Evolutionary conservation across 257 asterid species (phyloP).

Genomic region (Solanum paucissectum): DNA sequence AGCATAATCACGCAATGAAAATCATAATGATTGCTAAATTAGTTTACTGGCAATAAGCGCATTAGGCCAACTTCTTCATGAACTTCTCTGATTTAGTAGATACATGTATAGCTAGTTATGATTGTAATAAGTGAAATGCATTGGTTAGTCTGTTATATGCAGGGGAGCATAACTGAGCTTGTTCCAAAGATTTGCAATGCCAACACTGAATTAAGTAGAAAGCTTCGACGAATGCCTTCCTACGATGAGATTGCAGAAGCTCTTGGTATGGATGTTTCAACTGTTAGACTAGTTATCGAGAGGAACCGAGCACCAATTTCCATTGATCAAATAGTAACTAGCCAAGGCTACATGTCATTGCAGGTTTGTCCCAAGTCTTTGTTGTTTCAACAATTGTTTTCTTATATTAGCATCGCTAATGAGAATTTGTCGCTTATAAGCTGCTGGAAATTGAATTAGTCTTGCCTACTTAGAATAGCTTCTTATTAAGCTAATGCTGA

Average conservation of each 20-base stretch:
- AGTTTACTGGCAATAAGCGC: neutral
- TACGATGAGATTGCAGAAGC: constrained; percentile 41
- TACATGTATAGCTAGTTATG: neutral
- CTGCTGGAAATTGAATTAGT: neutral
- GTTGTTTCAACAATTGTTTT: neutral
- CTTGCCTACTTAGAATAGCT: neutral
- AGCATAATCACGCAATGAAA: neutral
- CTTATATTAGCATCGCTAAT: neutral
- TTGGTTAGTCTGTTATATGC: constrained; percentile 29
- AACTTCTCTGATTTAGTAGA: neutral
- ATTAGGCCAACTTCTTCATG: neutral
- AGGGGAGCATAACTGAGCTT: constrained; percentile 49
- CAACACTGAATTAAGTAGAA: constrained; percentile 27
- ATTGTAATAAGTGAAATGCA: constrained; percentile 28
- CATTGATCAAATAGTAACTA: constrained; percentile 32
- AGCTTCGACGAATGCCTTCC: constrained; percentile 37
- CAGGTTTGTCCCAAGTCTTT: constrained; percentile 27
- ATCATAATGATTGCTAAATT: neutral
- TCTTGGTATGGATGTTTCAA: constrained; percentile 16
- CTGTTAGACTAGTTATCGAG: constrained; percentile 38
- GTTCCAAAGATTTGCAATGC: constrained; percentile 54
- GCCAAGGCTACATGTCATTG: constrained; percentile 36
- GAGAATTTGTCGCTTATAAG: neutral
- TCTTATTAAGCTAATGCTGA: neutral
- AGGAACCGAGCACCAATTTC: constrained; percentile 45